Evolutionary conservation across 2,329 filamentous ascomycete genomes (phyloP), one percentile per base, ranked within the genome.

Genomic region (Fusarium zealandicum): DNA sequence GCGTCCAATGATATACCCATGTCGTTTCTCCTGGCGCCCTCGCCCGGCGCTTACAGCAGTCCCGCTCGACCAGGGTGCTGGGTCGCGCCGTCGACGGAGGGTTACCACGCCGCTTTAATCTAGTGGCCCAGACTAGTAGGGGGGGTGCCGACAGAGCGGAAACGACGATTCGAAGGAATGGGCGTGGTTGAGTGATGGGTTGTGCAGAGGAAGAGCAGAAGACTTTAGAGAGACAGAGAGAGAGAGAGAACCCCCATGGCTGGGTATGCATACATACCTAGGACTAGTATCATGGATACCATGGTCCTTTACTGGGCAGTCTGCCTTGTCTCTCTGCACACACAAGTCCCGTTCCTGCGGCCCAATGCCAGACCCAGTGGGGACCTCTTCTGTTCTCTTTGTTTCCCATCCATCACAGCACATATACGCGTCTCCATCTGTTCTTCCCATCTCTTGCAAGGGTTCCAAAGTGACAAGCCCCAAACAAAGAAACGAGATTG

Each of bases 1-100:
- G 49, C 38, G 49, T 41, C 72, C 72, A 73, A 73, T 73, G 45
- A 27, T 25, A 63, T 16, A 39, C 43, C 33, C 48, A 22, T 22
- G 20, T 35, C 28, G 42, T 14, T n/a, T n/a, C 42, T 45, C 27
- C 16, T 49, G 35, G 44, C 36, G 47, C 43, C 45, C 59, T 54
- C 59, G 55, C 63, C 64, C 64, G 72, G 72, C 72, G 72, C 72
- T 74, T 74, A 74, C 50, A 59, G 54, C 43, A 51, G 50, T 54
- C 41, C 50, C 46, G 50, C 51, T 42, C 42, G 63, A 63, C 69
- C 63, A 54, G 69, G 69, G 65, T 68, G 50, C 63, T 63, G 64
- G 66, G 63, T 64, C 58, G 54, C 44, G 44, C 55, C 48, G 37
- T 58, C 37, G 56, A 51, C 45, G 55, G 41, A 47, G 35, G 39